Evolutionary conservation across 1,139 yeast species (phyloP).

Genomic region (Zhuliangozyma parablackwelliae): DNA sequence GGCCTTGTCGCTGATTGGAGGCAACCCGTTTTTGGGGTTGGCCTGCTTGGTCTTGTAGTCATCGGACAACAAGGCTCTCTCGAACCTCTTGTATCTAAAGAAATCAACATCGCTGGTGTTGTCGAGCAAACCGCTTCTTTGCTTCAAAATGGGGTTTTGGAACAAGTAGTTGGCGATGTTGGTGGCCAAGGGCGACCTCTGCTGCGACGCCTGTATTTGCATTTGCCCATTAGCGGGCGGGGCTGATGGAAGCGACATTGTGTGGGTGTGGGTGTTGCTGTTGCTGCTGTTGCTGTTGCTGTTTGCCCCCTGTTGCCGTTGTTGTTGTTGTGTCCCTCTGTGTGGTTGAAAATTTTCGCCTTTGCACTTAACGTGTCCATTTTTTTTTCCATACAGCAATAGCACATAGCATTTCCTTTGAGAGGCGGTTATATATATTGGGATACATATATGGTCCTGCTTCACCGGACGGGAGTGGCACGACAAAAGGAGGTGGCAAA

Average conservation of each 20-base stretch:
- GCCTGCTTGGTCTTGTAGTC: conserved; percentile 60
- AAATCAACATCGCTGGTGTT: conserved; percentile 68
- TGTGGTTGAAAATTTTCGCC: background rate
- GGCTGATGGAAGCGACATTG: too few species aligned
- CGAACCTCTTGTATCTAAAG: conserved; percentile 80
- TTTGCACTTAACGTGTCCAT: conserved; percentile 2
- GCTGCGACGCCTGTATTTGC: conserved; percentile 13
- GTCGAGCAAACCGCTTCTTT: conserved; percentile 72
- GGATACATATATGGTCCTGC: too few species aligned
- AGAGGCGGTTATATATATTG: too few species aligned
- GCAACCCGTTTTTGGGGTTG: conserved; percentile 53
- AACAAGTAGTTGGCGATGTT: conserved; percentile 72
- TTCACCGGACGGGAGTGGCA: too few species aligned
- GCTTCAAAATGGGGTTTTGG: conserved; percentile 61
- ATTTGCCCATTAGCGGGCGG: conserved; percentile 1
- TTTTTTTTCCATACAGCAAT: too few species aligned
- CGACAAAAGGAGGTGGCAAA: too few species aligned
- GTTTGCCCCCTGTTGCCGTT: too few species aligned
- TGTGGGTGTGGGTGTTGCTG: too few species aligned
- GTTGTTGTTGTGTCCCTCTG: background rate
- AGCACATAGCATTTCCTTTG: too few species aligned
- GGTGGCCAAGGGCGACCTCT: conserved; percentile 22
- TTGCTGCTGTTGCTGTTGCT: too few species aligned
- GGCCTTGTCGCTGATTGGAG: conserved; percentile 47
- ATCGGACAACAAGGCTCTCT: conserved; percentile 70